Percentiles rank a stretch among this genome's conserved stretches.
phyloP scores from a whole-genome alignment of 2,329 filamentous ascomycete species.

The Chaetomiaceae sp. region DNA sequence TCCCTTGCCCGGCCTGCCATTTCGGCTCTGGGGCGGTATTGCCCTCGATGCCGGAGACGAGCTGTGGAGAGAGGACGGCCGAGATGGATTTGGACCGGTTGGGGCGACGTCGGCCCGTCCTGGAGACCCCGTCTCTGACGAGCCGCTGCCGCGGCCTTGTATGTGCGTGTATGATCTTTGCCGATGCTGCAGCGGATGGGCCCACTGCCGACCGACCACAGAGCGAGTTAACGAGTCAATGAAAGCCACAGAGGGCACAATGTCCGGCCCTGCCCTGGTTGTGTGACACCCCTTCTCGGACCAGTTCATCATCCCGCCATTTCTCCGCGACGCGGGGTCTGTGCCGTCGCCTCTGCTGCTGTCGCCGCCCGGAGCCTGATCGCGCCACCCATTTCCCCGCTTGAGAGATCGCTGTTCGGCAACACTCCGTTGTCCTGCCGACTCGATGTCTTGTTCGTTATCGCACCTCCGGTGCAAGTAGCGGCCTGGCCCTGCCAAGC shows the following conservation, averaged over 20 bases:
- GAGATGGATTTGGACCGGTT: constrained; percentile 2
- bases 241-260: constrained; percentile 9
- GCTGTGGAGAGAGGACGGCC: too few relatives aligned
- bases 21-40: neutral
- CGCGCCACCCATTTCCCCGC: constrained; percentile 15
- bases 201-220: constrained; percentile 17
- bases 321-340: constrained; percentile 18
- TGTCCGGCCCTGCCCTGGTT: constrained; percentile 12
- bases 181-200: constrained; percentile 18
- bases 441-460: neutral
- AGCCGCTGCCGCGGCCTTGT: constrained; percentile 5
- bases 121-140: constrained; percentile 7
- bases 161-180: constrained; percentile 17
- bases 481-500: neutral
- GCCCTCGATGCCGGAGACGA: neutral
- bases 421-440: constrained; percentile 5
- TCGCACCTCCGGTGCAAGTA: neutral
- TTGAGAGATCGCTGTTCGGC: constrained; percentile 12
- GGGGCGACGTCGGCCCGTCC: constrained; percentile 16
- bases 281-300: constrained; percentile 14
- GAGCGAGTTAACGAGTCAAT: constrained; percentile 10
- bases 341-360: constrained; percentile 14
- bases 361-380: constrained; percentile 18
- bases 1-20: neutral
- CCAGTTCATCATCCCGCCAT: constrained; percentile 18